A percentile compares a stretch with the other conserved stretches of the same genome.
Conservation (phyloP, 192 early-diverging fungal genomes). For the Coemansia guatemalensis region DNA sequence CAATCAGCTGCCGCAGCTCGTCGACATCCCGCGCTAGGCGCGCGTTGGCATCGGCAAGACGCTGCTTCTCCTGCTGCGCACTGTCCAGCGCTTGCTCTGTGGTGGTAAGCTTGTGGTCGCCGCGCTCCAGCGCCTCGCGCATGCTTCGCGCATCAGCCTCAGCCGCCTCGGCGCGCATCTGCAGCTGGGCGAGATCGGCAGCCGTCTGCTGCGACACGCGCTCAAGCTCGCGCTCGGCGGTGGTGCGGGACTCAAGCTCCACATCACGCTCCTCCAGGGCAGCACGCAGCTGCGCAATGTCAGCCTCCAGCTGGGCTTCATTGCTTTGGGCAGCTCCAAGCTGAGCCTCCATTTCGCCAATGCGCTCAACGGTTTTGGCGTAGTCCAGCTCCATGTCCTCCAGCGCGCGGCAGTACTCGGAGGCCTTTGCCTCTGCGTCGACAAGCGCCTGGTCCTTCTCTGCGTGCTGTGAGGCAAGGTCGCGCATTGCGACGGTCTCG, state of each 20-base stretch:
- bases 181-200: slow-evolving; percentile 13
- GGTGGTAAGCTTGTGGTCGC: slow-evolving; percentile 62
- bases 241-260: slow-evolving; percentile 18
- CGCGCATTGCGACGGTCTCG: slow-evolving; percentile 56
- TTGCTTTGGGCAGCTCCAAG: slow-evolving; percentile 20
- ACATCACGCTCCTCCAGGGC: slow-evolving; percentile 23
- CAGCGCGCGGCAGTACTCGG: slow-evolving; percentile 37
- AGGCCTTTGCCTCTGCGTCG: slow-evolving; percentile 58
- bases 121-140: slow-evolving; percentile 58
- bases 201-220: slow-evolving; percentile 20
- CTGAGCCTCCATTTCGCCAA: slow-evolving; percentile 23
- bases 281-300: slow-evolving; percentile 22
- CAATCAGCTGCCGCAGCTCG: slow-evolving; percentile 54
- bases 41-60: slow-evolving; percentile 28
- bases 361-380: slow-evolving; percentile 20
- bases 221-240: slow-evolving; percentile 20
- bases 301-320: slow-evolving; percentile 23
- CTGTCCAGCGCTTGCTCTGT: slow-evolving; percentile 47
- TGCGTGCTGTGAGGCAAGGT: slow-evolving; percentile 61
- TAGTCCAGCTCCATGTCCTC: slow-evolving; percentile 32
- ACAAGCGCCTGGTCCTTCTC: slow-evolving; percentile 58
- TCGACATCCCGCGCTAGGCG: slow-evolving; percentile 57
- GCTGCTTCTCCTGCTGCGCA: slow-evolving; percentile 39
- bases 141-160: slow-evolving; percentile 8
- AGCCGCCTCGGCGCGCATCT: slow-evolving; percentile 22